Evolutionary conservation across 352 stramenopile species (phyloP).

Genomic region (Phytopythium vexans): DNA sequence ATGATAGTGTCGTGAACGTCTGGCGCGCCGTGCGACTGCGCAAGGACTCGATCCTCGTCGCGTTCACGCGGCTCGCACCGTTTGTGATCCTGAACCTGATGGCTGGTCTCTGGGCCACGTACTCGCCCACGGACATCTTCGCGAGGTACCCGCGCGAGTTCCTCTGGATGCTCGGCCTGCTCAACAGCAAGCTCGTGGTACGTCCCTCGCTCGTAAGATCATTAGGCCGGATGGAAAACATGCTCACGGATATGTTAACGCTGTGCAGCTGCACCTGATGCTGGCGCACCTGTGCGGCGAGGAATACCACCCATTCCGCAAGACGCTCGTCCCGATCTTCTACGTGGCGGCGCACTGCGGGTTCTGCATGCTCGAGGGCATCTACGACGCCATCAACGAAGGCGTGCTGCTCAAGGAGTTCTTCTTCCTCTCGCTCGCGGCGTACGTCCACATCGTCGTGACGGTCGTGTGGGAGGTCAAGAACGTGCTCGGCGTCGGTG

Average conservation of each 20-base stretch:
- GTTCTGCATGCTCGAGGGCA: slow-evolving; percentile 80
- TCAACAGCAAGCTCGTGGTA: slow-evolving; percentile 88
- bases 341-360: slow-evolving; percentile 82
- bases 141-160: slow-evolving; percentile 72
- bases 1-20: slow-evolving; percentile 61
- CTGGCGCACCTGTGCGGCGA: slow-evolving; percentile 82
- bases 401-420: slow-evolving; percentile 83
- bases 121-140: slow-evolving; percentile 77
- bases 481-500: slow-evolving; percentile 73
- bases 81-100: slow-evolving; percentile 77
- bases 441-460: slow-evolving; percentile 86
- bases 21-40: slow-evolving; percentile 63
- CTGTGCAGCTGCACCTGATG: slow-evolving; percentile 78
- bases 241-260: slow-evolving; percentile 2
- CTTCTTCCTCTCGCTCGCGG: slow-evolving; percentile 83
- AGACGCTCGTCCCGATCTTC: slow-evolving; percentile 88
- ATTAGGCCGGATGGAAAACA: not conserved
- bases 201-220: slow-evolving; percentile 10
- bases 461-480: slow-evolving; percentile 87
- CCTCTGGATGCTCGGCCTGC: slow-evolving; percentile 82
- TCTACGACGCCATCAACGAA: slow-evolving; percentile 83
- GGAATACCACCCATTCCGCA: slow-evolving; percentile 88
- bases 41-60: slow-evolving; percentile 73
- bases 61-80: slow-evolving; percentile 70
- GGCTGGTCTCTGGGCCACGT: slow-evolving; percentile 62